Conservation (phyloP, 768 basidiomycete genomes). For the Calvatia gigantea region DNA sequence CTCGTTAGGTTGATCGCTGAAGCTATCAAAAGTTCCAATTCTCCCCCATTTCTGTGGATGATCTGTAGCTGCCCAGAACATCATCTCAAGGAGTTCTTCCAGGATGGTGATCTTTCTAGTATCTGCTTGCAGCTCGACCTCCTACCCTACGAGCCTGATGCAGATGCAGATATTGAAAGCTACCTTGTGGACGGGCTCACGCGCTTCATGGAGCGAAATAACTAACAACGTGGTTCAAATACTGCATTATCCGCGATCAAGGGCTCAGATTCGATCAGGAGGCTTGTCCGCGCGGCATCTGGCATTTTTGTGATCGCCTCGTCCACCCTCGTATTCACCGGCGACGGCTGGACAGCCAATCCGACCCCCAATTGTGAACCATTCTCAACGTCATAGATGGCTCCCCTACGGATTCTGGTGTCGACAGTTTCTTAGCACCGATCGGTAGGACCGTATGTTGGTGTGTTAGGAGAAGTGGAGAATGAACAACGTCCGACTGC, state of each 20-base stretch:
- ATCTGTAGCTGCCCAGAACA: conserved; percentile 15
- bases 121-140: not conserved
- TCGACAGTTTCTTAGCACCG: not conserved
- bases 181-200: not conserved
- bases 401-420: not conserved
- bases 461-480: not conserved
- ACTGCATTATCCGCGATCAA: not conserved
- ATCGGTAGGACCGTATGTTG: not conserved
- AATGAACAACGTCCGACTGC: not conserved
- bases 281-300: conserved; percentile 8
- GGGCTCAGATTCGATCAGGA: not conserved
- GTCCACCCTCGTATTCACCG: conserved; percentile 5
- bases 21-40: not conserved
- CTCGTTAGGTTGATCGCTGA: conserved; percentile 4
- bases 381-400: not conserved
- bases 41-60: conserved; percentile 4
- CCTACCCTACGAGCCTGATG: not conserved
- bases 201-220: not conserved
- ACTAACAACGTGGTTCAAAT: too few species aligned
- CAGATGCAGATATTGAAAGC: not conserved
- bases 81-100: not conserved
- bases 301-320: conserved; percentile 12
- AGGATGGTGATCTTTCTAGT: not conserved
- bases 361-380: not conserved
- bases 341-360: conserved; percentile 10